phyloP scores from a whole-genome alignment of 2,329 filamentous ascomycete species.

The Pezicula rhizophila region DNA sequence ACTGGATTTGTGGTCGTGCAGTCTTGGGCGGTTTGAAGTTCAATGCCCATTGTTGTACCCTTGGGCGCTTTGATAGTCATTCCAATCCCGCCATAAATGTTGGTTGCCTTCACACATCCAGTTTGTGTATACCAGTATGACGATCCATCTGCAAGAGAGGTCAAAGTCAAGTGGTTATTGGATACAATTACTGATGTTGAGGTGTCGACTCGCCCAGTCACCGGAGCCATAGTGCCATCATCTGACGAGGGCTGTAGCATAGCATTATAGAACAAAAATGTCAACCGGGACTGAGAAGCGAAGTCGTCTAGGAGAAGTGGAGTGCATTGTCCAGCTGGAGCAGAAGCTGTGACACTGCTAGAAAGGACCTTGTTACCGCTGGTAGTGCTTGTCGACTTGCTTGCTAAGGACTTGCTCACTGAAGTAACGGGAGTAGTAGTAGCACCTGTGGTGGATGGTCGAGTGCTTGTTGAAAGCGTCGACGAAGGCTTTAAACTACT shows the following conservation, averaged over 20 bases:
- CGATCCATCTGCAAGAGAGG: slow-evolving; percentile 34
- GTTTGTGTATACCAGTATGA: slow-evolving; percentile 55
- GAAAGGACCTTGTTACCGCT: background rate
- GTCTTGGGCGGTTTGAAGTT: slow-evolving; percentile 40
- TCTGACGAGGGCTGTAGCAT: slow-evolving; percentile 49
- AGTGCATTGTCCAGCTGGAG: slow-evolving; percentile 27
- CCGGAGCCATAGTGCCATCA: slow-evolving; percentile 44
- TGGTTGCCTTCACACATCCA: slow-evolving; percentile 45
- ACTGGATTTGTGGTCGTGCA: slow-evolving; percentile 30
- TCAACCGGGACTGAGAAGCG: slow-evolving; percentile 54
- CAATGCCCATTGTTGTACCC: slow-evolving; percentile 44
- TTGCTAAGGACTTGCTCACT: background rate
- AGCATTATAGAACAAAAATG: slow-evolving; percentile 56
- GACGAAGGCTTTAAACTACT: background rate
- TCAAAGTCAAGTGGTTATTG: slow-evolving; percentile 45
- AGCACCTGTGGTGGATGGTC: background rate
- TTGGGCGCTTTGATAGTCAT: slow-evolving; percentile 47
- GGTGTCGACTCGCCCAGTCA: slow-evolving; percentile 16
- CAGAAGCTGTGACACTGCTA: slow-evolving; percentile 1
- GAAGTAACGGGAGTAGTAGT: background rate
- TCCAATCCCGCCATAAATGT: slow-evolving; percentile 48
- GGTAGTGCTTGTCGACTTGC: background rate
- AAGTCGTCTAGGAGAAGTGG: slow-evolving; percentile 51
- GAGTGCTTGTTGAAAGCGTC: background rate
- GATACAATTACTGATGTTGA: slow-evolving; percentile 44